Evolutionary conservation across 192 early-diverging fungal species (phyloP).

Genomic region (Entomortierella lignicola): DNA sequence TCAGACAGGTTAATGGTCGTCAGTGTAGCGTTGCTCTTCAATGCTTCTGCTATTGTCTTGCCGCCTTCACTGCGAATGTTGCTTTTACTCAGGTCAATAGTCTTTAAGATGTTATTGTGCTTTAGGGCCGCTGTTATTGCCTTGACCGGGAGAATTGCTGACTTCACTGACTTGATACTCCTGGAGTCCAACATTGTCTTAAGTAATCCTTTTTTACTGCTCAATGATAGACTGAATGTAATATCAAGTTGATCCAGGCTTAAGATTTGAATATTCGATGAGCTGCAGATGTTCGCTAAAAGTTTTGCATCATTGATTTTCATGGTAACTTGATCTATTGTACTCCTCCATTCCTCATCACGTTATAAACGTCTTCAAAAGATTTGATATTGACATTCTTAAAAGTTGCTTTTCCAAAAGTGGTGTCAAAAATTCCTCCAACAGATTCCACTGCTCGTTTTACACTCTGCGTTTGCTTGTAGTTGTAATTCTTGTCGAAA

Average conservation of each 20-base stretch:
- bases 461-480: too few species aligned
- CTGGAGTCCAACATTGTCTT: background rate
- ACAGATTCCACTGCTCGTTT: too few species aligned
- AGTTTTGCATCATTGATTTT: background rate
- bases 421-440: too few species aligned
- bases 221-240: background rate
- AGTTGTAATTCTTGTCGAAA: background rate
- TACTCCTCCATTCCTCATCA: background rate
- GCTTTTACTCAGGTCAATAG: background rate
- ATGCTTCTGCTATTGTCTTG: slow-evolving; percentile 3
- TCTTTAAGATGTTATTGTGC: background rate
- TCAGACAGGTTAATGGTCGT: too few species aligned
- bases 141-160: background rate
- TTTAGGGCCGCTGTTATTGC: background rate
- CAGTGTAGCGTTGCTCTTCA: background rate
- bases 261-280: background rate
- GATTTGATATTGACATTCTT: too few species aligned
- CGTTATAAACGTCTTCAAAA: too few species aligned
- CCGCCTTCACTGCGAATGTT: background rate
- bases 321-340: background rate
- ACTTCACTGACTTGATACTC: background rate
- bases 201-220: background rate
- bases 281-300: background rate
- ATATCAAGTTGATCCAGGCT: background rate
- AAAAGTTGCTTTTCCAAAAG: too few species aligned